Conservation (phyloP, 805 yeast genomes). For the Saccharomycopsis capsularis region DNA sequence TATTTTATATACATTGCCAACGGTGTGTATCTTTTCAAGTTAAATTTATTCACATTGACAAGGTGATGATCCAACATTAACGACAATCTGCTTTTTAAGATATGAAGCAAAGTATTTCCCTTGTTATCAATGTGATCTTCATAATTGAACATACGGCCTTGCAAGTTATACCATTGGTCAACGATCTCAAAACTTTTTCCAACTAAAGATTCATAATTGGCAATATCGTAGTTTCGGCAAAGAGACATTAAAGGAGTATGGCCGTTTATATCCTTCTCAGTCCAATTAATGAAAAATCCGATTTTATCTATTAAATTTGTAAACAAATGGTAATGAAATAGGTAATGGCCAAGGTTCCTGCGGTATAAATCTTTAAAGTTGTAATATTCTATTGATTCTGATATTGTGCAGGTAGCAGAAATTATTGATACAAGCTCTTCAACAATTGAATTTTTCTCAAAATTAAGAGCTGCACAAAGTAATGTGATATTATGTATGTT, state of each 20-base stretch:
- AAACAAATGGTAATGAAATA: slow-evolving; percentile 36
- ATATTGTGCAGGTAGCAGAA: slow-evolving; percentile 32
- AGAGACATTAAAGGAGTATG: slow-evolving; percentile 76
- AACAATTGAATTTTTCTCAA: slow-evolving; percentile 42
- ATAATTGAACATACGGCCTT: slow-evolving; percentile 34
- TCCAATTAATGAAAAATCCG: slow-evolving; percentile 67
- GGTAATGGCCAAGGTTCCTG: slow-evolving; percentile 65
- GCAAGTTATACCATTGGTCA: slow-evolving; percentile 34
- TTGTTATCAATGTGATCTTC: slow-evolving; percentile 62
- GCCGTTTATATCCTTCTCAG: slow-evolving; percentile 48
- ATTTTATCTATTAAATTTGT: slow-evolving; percentile 28
- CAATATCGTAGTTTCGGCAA: slow-evolving; percentile 75
- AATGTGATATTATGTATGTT: slow-evolving; percentile 50
- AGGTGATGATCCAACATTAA: neutral
- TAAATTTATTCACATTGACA: slow-evolving; percentile 53
- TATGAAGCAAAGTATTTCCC: slow-evolving; percentile 75
- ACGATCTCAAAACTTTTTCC: slow-evolving; percentile 39
- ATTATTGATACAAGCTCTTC: slow-evolving; percentile 42
- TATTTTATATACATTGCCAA: slow-evolving; percentile 64
- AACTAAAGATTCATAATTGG: slow-evolving; percentile 47
- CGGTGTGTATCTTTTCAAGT: slow-evolving; percentile 43
- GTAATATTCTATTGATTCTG: slow-evolving; percentile 45
- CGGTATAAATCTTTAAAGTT: slow-evolving; percentile 44
- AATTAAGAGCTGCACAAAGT: slow-evolving; percentile 53
- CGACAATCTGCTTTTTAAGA: slow-evolving; percentile 38